Percentiles rank a stretch among this genome's conserved stretches.
phyloP scores from a whole-genome alignment of 371 early-diverging fungal genomes.

The Apophysomyces sp. region DNA sequence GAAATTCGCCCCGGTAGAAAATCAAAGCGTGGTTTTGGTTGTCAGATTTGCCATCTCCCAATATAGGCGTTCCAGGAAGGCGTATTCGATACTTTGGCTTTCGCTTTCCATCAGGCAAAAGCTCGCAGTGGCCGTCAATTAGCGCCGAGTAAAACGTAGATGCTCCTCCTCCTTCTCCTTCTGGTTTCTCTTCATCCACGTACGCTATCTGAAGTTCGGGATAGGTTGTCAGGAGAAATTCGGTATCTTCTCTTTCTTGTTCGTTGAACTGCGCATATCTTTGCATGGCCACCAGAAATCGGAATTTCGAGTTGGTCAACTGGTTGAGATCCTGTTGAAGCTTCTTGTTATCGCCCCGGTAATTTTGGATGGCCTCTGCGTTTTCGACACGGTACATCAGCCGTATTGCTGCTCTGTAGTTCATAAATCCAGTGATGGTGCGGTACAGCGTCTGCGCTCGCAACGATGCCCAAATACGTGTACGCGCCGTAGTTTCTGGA shows the following conservation, averaged over 20 bases:
- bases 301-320: slow-evolving; percentile 77
- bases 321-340: slow-evolving; percentile 65
- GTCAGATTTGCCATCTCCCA: slow-evolving; percentile 93
- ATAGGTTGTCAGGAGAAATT: slow-evolving; percentile 74
- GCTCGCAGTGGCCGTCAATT: slow-evolving; percentile 74
- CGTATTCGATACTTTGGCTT: slow-evolving; percentile 75
- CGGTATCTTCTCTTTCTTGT: slow-evolving; percentile 79
- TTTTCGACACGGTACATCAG: slow-evolving; percentile 80
- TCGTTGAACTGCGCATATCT: slow-evolving; percentile 70
- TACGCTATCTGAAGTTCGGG: slow-evolving; percentile 84
- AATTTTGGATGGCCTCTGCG: slow-evolving; percentile 62
- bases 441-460: slow-evolving; percentile 88
- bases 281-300: slow-evolving; percentile 88
- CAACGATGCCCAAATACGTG: slow-evolving; percentile 89
- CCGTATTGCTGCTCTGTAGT: slow-evolving; percentile 82
- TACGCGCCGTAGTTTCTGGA: slow-evolving; percentile 81
- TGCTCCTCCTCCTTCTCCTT: slow-evolving; percentile 34
- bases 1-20: slow-evolving; percentile 83
- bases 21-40: slow-evolving; percentile 87
- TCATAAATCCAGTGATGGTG: slow-evolving; percentile 89
- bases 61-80: slow-evolving; percentile 87
- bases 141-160: slow-evolving; percentile 65
- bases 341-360: slow-evolving; percentile 55
- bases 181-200: slow-evolving; percentile 66
- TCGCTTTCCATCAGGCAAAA: slow-evolving; percentile 60